A percentile compares a stretch with the other conserved stretches of the same genome.
Evolutionary conservation across 176 grass and related monocot genomes (phyloP).

Genomic region (Aegilops sharonensis): DNA sequence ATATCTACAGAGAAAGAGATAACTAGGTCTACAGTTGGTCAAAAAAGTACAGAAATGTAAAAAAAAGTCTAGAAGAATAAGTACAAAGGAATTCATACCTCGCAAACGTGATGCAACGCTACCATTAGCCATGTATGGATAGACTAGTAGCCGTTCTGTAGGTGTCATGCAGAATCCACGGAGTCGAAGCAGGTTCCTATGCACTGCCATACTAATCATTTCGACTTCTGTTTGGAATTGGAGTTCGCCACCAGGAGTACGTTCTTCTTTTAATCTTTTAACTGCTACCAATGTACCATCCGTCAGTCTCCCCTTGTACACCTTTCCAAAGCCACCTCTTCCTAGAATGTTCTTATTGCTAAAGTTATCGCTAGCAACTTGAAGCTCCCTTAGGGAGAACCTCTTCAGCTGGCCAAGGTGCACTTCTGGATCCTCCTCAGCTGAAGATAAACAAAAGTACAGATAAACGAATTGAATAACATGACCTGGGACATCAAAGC

Average conservation of each 20-base stretch:
- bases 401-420: constrained; percentile 89
- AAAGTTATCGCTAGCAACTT: constrained; percentile 86
- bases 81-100: constrained; percentile 30
- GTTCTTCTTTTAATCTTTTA: constrained; percentile 76
- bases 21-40: background rate
- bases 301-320: constrained; percentile 70
- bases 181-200: constrained; percentile 66
- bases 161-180: constrained; percentile 90
- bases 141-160: constrained; percentile 72
- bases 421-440: constrained; percentile 92
- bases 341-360: constrained; percentile 80
- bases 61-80: background rate
- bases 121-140: constrained; percentile 76
- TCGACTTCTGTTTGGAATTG: constrained; percentile 86
- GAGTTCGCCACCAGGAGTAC: constrained; percentile 66
- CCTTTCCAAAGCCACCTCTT: constrained; percentile 93
- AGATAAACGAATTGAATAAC: constrained; percentile 35
- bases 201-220: constrained; percentile 89
- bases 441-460: constrained; percentile 45
- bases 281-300: constrained; percentile 79
- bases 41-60: background rate
- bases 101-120: constrained; percentile 79
- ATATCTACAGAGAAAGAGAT: background rate
- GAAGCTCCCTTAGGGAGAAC: constrained; percentile 78
- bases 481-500: background rate